Base-by-base conservation (phyloP, 257 asterid genomes). In the Plantago ovata region DNA sequence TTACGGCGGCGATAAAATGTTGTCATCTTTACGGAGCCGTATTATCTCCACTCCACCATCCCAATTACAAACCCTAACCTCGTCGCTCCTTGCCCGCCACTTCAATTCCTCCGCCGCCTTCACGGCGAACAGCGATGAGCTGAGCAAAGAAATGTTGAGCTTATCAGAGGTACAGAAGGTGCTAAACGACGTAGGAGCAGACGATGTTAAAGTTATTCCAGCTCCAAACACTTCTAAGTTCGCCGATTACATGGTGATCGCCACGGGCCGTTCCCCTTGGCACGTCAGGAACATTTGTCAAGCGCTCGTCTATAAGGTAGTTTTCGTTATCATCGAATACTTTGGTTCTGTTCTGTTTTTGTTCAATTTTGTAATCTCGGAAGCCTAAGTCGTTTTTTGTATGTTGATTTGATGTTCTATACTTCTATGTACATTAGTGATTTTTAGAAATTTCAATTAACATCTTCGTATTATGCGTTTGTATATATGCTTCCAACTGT, bases 181-280 rank as follows among this genome's bases (percentile, higher is more conserved):
- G 55, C 92, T 88, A 51, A 61, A 41, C 49, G 96, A 92, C 58
- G 95, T 92, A 47, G 83, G 85, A 70, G 98, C 98, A 4, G 96
- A 88, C 67, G 83, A 88, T 45, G 86, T 88, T 44, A 65, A 55
- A 58, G 89, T 92, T 24, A 56, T 92, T 14, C 81, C 77, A n/a
- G 78, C 89, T 13, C 87, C 93, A 12, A 73, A 72, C 38, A 79
- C 77, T 56, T 79, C 68, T 52, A 89, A 92, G 62, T 84, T 80
- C 66, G 79, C 89, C 23, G 98, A 92, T 77, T 78, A 75, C 77
- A 81, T 88, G 88, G 92, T 92, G 49, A 59, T 92, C 62, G 96
- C 96, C 76, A 83, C 98, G 1, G 96, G 94, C 36, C 81, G 95
- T 39, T 92, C 98, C 10, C 81, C 91, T 39, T 91, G 98, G 98